Percentiles rank a stretch among this genome's conserved stretches.
These are phyloP conservation scores for Scheffersomyces titani DNA, from an alignment of 1,139 yeast genomes.

Conservation along the genomic window DNA sequence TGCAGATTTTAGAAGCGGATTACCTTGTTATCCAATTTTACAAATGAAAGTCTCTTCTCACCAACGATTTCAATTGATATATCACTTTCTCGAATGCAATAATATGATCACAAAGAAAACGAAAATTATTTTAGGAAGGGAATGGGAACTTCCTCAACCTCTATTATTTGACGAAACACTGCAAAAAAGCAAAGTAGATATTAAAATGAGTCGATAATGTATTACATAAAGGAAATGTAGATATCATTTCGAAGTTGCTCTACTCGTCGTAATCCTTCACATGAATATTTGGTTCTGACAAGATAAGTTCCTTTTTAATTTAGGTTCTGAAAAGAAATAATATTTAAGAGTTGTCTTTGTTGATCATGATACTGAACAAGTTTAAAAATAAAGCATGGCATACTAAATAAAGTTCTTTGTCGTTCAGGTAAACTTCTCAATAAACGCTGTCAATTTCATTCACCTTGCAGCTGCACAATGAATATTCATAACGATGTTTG, in stretches of 20 bases:
- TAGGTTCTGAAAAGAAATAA: background rate
- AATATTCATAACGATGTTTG: too few species aligned
- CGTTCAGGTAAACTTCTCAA: too few species aligned
- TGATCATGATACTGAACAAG: background rate
- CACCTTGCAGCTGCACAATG: too few species aligned
- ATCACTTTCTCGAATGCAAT: background rate
- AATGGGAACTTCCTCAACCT: background rate
- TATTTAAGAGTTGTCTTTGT: background rate
- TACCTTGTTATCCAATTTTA: background rate
- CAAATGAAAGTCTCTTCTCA: background rate
- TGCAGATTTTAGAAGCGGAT: background rate
- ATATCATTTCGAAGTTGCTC: background rate
- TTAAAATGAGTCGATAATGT: background rate
- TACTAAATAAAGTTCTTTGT: too few species aligned
- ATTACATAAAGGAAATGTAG: background rate
- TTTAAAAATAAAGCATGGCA: background rate
- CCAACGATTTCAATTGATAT: background rate
- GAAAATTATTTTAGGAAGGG: background rate
- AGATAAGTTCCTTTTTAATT: slow-evolving; percentile 6
- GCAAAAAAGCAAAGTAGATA: background rate
- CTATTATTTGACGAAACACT: background rate
- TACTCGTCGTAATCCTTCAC: background rate
- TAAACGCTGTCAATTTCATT: too few species aligned
- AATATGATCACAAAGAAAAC: background rate
- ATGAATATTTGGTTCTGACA: background rate